Evolutionary conservation across 805 yeast genomes (phyloP).

Genomic region (Pichia cephalocereana): DNA sequence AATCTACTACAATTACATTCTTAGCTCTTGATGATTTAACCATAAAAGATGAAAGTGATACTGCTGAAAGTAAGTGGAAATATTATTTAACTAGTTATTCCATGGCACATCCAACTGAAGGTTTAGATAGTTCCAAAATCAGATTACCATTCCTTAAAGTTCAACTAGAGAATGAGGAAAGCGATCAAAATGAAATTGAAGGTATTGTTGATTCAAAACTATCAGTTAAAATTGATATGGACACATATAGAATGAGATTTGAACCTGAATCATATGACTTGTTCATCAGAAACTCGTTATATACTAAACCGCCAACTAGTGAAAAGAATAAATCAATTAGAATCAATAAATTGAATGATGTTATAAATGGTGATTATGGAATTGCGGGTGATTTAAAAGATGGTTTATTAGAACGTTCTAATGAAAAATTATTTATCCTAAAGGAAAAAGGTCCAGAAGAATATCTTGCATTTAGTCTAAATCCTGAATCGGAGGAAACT

Average conservation of each 20-base stretch:
- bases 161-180: slow-evolving; percentile 40
- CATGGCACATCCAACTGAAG: slow-evolving; percentile 96
- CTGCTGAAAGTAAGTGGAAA: slow-evolving; percentile 79
- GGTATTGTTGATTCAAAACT: slow-evolving; percentile 63
- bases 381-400: slow-evolving; percentile 40
- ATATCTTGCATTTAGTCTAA: slow-evolving; percentile 12
- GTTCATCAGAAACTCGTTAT: slow-evolving; percentile 54
- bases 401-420: slow-evolving; percentile 25
- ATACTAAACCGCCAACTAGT: slow-evolving; percentile 20
- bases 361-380: slow-evolving; percentile 46
- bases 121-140: slow-evolving; percentile 70
- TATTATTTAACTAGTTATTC: slow-evolving; percentile 88
- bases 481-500: background rate
- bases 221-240: slow-evolving; percentile 69
- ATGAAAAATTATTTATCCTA: slow-evolving; percentile 27
- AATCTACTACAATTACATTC: slow-evolving; percentile 62
- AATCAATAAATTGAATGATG: slow-evolving; percentile 24
- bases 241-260: slow-evolving; percentile 72
- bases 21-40: slow-evolving; percentile 86
- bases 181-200: slow-evolving; percentile 34
- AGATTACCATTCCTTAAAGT: slow-evolving; percentile 70
- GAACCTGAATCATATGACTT: slow-evolving; percentile 74
- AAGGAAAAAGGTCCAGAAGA: slow-evolving; percentile 33
- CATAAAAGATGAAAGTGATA: slow-evolving; percentile 46
- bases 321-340: slow-evolving; percentile 11